These are phyloP conservation scores for Picochlorum sp. DNA, from an alignment of 139 green algal species.

Conservation along the genomic window DNA sequence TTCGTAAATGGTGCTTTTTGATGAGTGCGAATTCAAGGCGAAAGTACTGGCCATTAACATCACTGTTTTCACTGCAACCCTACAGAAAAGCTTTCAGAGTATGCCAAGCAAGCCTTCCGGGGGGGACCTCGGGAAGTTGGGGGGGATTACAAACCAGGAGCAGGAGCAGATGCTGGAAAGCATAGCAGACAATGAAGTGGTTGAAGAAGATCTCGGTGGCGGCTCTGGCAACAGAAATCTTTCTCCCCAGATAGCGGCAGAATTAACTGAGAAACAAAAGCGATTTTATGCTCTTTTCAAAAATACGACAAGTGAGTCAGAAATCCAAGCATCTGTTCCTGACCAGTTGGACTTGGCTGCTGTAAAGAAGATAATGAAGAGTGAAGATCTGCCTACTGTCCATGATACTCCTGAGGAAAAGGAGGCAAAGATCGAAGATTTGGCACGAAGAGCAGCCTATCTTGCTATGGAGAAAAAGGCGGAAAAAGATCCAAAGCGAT, in stretches of 20 bases:
- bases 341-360: neutral
- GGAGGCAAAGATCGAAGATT: conserved; percentile 3
- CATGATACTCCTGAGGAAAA: neutral
- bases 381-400: neutral
- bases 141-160: neutral
- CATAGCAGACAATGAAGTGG: neutral
- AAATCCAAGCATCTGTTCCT: neutral
- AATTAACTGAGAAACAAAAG: neutral
- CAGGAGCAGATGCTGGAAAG: neutral
- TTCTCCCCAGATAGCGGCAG: neutral
- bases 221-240: neutral
- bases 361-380: neutral
- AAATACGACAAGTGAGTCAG: neutral
- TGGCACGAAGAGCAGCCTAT: neutral
- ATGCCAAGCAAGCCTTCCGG: neutral
- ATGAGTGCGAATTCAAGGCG: no score
- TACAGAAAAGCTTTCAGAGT: neutral
- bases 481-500: neutral
- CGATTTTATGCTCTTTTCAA: conserved; percentile 3
- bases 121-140: neutral
- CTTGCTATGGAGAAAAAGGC: neutral
- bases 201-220: neutral
- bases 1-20: neutral
- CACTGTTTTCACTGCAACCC: no score
- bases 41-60: no score